Evolutionary conservation across 805 yeast species (phyloP), one percentile per base, ranked within the genome.

Genomic region (Kluyveromyces starmeri): DNA sequence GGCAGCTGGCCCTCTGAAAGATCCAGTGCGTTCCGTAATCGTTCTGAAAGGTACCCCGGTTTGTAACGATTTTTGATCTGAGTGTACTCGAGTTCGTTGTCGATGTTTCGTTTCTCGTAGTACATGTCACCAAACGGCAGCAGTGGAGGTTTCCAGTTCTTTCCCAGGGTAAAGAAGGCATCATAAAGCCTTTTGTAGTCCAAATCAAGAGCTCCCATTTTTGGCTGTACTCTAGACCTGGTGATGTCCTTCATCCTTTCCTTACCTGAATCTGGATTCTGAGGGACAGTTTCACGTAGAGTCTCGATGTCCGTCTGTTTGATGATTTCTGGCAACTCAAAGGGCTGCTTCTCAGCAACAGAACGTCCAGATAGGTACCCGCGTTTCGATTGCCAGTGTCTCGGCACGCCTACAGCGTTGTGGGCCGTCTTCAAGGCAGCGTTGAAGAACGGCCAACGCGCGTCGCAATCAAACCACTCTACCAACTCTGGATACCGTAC

Each of bases 391-490:
- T 73, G 74, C 98, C 98, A 89, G 55, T 86, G 92, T 0, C 59
- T 50, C 0, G 97, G 97, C 1, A 89, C 84, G 2, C 75, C 83
- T 1, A 88, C 77, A 1, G 62, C 67, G 43, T 84, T 83, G 37
- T 74, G 76, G 22, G 64, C 59, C 0, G 78, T 61, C 51, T 88
- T 89, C 32, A 89, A 55, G 15, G 68, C 62, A 0, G 83, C 74
- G 10, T 75, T 64, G 14, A 86, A 51, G 31, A 63, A 58, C 2
- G 98, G 95, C 46, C 84, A 89, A 1, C 67, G 67, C 0, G 96
- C 80, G 61, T 88, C 92, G 2, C 77, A 79, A 55, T 92, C 97
- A 46, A 64, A 73, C 94, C 94, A 81, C 43, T 86, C 94, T 1
- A 89, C 78, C 4, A 77, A 51, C 38, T 83, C 84, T 0, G 97